Evolutionary conservation across 108 stramenopile genomes (phyloP).

Genomic region (Pseudonitzschia pungens): DNA sequence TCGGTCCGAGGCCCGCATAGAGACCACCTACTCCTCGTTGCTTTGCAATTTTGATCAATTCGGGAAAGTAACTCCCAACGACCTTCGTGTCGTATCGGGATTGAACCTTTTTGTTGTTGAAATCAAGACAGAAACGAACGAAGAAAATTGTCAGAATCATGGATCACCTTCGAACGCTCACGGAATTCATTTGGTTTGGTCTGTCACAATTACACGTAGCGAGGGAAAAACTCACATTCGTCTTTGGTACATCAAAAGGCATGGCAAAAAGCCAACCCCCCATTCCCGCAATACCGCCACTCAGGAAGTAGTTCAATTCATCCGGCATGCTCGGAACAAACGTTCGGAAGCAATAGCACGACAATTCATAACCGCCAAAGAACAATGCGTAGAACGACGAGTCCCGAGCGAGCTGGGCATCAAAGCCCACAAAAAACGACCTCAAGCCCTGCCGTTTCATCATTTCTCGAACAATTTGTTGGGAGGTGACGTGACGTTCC

Average conservation of each 20-base stretch:
- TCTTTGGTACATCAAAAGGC: conserved; percentile 91
- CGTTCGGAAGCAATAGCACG: conserved; percentile 77
- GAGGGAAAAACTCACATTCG: conserved; percentile 44
- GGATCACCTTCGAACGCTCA: too few relatives aligned
- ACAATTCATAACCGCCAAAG: conserved; percentile 84
- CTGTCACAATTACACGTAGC: not conserved
- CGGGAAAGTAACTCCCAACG: conserved; percentile 84
- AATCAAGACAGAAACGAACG: not conserved
- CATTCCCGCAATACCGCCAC: conserved; percentile 90
- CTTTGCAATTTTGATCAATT: conserved; percentile 62
- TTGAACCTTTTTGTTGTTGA: conserved; percentile 47
- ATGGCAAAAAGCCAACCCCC: conserved; percentile 85
- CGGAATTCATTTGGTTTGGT: too few relatives aligned
- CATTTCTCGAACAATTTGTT: conserved; percentile 69
- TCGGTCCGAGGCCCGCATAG: conserved; percentile 80
- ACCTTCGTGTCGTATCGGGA: conserved; percentile 82
- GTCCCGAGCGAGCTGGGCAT: conserved; percentile 87
- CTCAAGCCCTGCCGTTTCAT: conserved; percentile 56
- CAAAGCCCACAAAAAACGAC: conserved; percentile 76
- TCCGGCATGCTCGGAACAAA: conserved; percentile 83
- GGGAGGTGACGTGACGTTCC: conserved; percentile 50
- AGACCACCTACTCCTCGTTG: conserved; percentile 73
- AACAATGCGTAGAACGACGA: conserved; percentile 80
- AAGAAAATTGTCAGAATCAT: not conserved
- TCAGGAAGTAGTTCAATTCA: conserved; percentile 82